These are phyloP conservation scores for Syzygium aromaticum DNA, from an alignment of 345 rosid species.

Conservation along the genomic window DNA sequence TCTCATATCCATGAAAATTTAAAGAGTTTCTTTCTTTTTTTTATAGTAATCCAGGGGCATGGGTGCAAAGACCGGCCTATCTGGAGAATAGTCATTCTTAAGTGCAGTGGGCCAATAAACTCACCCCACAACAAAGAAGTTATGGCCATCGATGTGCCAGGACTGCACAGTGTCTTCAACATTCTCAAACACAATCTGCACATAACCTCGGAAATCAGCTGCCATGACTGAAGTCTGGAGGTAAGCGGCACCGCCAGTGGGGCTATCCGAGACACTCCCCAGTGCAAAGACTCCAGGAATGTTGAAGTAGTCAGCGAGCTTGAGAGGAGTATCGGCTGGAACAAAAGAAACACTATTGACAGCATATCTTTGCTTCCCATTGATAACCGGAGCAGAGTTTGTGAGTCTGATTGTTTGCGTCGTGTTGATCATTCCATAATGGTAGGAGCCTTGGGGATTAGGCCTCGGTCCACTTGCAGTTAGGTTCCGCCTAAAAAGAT, in stretches of 20 bases:
- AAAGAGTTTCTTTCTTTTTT: background rate
- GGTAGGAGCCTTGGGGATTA: conserved; percentile 91
- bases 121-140: conserved; percentile 89
- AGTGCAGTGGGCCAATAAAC: background rate
- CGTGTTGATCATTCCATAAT: conserved; percentile 75
- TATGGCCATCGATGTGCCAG: conserved; percentile 86
- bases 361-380: conserved; percentile 75
- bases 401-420: conserved; percentile 44
- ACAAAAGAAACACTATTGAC: conserved; percentile 76
- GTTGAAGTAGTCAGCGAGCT: conserved; percentile 78
- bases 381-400: conserved; percentile 62
- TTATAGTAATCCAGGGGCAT: background rate
- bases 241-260: conserved; percentile 52
- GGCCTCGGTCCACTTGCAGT: conserved; percentile 84
- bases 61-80: background rate
- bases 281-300: conserved; percentile 62
- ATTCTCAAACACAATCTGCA: conserved; percentile 76
- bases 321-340: conserved; percentile 77
- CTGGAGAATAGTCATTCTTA: background rate
- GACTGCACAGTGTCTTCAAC: conserved; percentile 64
- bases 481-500: conserved; percentile 46
- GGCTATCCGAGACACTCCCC: conserved; percentile 59
- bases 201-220: conserved; percentile 55
- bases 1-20: background rate
- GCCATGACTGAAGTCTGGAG: conserved; percentile 81